Evolutionary conservation across 495 filamentous ascomycete species (phyloP).

Genomic region (Podospora tetraspora): DNA sequence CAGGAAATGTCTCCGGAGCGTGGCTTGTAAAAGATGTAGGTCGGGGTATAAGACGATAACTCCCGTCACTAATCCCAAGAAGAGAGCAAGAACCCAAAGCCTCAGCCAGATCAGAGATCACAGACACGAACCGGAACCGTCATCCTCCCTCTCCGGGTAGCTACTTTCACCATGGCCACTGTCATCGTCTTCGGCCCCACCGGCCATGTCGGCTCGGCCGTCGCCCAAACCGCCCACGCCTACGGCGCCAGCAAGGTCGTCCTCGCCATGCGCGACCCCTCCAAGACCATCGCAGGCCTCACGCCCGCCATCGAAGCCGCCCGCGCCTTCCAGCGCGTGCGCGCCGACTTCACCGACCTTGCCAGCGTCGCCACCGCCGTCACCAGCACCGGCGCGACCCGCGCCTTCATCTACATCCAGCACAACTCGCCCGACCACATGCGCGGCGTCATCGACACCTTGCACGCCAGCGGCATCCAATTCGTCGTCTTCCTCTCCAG

Average conservation of each 20-base stretch:
- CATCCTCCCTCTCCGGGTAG: no score
- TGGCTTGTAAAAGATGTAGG: no score
- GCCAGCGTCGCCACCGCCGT: conserved; percentile 1
- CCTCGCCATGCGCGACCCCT: conserved; percentile 11
- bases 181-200: conserved; percentile 2
- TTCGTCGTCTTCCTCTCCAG: conserved; percentile 15
- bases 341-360: conserved; percentile 12
- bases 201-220: conserved; percentile 13
- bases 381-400: conserved; percentile 7
- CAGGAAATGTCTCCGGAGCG: no score
- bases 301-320: conserved; percentile 4
- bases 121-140: no score
- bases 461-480: conserved; percentile 6
- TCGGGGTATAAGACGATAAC: no score
- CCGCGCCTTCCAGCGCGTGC: conserved; percentile 9
- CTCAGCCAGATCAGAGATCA: no score
- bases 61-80: no score
- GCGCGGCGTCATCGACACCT: conserved; percentile 6
- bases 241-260: conserved; percentile 3
- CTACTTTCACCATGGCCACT: no score
- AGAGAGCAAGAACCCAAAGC: no score
- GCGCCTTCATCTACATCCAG: conserved; percentile 12
- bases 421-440: conserved; percentile 1
- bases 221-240: conserved; percentile 1
- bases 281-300: conserved; percentile 15